Percentiles rank a stretch among this genome's conserved stretches.
These are phyloP conservation scores for Acidiella bohemica DNA, from an alignment of 495 filamentous ascomycete genomes.

Conservation along the genomic window DNA sequence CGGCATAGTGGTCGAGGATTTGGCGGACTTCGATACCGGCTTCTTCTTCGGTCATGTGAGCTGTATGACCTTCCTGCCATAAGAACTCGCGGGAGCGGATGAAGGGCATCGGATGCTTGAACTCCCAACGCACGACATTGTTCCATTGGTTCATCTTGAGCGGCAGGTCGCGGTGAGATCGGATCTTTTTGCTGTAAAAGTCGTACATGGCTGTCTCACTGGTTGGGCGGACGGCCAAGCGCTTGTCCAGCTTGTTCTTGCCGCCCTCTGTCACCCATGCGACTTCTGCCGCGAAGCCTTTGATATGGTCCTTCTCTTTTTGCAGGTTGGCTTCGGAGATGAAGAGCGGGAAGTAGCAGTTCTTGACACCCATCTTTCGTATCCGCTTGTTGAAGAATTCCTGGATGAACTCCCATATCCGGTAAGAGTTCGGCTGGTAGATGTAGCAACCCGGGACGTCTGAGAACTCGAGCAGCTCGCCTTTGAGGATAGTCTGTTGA, in stretches of 20 bases:
- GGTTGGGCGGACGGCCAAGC: slow-evolving; percentile 90
- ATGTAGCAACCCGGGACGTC: slow-evolving; percentile 95
- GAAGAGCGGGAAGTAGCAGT: slow-evolving; percentile 93
- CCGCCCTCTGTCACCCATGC: slow-evolving; percentile 97
- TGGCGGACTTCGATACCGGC: slow-evolving; percentile 75
- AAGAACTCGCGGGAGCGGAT: slow-evolving; percentile 85
- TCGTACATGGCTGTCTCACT: slow-evolving; percentile 91
- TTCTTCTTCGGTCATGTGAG: slow-evolving; percentile 64
- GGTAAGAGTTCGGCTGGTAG: slow-evolving; percentile 63
- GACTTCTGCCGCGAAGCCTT: slow-evolving; percentile 94
- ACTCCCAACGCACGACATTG: slow-evolving; percentile 94
- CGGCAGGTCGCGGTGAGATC: slow-evolving; percentile 84
- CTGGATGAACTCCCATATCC: slow-evolving; percentile 86
- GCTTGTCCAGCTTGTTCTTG: slow-evolving; percentile 80
- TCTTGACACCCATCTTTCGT: slow-evolving; percentile 78
- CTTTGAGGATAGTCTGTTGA: slow-evolving; percentile 87
- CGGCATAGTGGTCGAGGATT: slow-evolving; percentile 86
- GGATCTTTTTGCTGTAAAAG: slow-evolving; percentile 94
- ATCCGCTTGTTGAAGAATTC: slow-evolving; percentile 78
- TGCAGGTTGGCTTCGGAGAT: slow-evolving; percentile 79
- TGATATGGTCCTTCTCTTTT: slow-evolving; percentile 90
- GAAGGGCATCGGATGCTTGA: slow-evolving; percentile 94
- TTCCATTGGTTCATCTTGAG: slow-evolving; percentile 96
- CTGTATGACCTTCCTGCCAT: slow-evolving; percentile 98
- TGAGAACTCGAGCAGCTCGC: slow-evolving; percentile 86